A percentile compares a stretch with the other conserved stretches of the same genome.
Evolutionary conservation across 208 protist species (phyloP).

Genomic region (Naegleria lovaniensis): DNA sequence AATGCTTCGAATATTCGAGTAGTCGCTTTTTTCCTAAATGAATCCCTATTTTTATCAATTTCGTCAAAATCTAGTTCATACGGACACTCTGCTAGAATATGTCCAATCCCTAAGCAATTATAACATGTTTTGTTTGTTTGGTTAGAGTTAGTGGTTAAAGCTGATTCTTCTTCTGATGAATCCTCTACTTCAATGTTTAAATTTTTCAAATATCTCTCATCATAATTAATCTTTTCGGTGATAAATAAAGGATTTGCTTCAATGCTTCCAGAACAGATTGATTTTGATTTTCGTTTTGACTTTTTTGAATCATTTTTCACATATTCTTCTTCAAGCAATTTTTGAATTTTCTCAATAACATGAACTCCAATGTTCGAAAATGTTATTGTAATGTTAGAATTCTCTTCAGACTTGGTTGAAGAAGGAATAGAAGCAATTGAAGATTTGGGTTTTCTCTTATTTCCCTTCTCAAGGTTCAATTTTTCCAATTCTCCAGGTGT

Average conservation of each 20-base stretch:
- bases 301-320: not conserved
- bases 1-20: not conserved
- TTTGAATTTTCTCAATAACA: not conserved
- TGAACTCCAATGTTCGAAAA: not conserved
- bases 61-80: not conserved
- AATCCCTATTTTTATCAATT: not conserved
- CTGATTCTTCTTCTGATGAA: not conserved
- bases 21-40: not conserved
- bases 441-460: not conserved
- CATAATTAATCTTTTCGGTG: not conserved
- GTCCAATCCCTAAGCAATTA: not conserved
- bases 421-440: not conserved
- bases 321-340: not conserved
- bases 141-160: not conserved
- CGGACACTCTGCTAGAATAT: not conserved
- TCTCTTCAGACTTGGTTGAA: not conserved
- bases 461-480: not conserved
- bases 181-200: not conserved
- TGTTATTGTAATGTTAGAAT: not conserved
- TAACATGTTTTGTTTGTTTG: not conserved
- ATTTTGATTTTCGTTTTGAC: not conserved
- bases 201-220: not conserved
- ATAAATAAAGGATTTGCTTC: not conserved
- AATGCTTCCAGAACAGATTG: not conserved
- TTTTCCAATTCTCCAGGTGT: not conserved